Base-by-base conservation (phyloP, 768 basidiomycete species). In the Multifurca ochricompacta region DNA sequence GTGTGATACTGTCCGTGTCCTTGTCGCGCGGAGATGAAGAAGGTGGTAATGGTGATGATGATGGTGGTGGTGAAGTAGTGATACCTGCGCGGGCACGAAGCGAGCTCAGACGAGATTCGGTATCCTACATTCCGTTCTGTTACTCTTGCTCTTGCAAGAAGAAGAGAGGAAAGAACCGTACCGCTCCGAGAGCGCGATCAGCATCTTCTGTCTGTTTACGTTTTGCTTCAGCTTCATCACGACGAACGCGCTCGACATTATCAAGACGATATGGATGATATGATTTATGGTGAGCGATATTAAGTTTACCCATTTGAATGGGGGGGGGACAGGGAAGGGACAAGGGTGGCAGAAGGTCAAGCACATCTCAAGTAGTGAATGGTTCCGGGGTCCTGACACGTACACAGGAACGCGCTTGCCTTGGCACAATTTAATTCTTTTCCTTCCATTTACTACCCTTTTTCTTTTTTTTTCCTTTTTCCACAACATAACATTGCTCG, bases 231-330 rank as follows among this genome's bases (percentile, higher is more conserved):
- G 87, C 90, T 70, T 92, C 89, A 76, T 92, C 89, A 54, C 65
- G 70, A n/a, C 81, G 73, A 1, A 92, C 87, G 18, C 78, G 78
- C 54, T 89, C 87, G 55, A 91, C 87, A 63, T 92, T 92, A 66
- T 92, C 90, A 39, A 82, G 69, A 35, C 89, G 72, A 65, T 91
- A 91, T 0, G 89, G 89, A 60, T 92, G 89, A 67, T 91, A 91
- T 1, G 87, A 90, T 66, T 92, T 92, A 74, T 91, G 89, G 67
- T 91, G 89, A 11, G 89, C 89, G 66, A 91, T 91, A 66, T 90
- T 90, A 21, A 91, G 77, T 64, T 88, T 88, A 25, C 87, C 88
- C 88, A 90, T 90, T 42, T n/a, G n/a, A 57, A 19, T 68, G 40
- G 3, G n/a, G 16, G n/a, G 35, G 14, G 14, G 42, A 14, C 4